Conservation (phyloP, 208 protist genomes). For the Leishmania guyanensis region DNA sequence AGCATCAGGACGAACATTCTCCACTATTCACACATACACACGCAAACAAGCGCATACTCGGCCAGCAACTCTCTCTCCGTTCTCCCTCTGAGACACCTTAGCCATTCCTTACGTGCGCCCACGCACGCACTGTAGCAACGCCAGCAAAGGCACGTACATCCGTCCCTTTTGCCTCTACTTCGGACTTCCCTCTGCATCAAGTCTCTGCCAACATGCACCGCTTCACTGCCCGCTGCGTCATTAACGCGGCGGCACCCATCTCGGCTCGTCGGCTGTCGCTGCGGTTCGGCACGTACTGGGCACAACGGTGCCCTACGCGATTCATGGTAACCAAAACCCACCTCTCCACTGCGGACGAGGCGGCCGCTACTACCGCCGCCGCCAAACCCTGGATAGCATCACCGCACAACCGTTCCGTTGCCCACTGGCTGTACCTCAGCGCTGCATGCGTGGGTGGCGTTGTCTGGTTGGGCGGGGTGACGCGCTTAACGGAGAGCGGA, state of each 20-base stretch:
- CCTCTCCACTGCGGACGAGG: constrained; percentile 11
- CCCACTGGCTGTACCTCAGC: constrained; percentile 88
- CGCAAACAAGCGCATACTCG: neutral
- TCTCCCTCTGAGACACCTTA: neutral
- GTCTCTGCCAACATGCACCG: constrained; percentile 20
- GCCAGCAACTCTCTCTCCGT: neutral
- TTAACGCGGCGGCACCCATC: constrained; percentile 8
- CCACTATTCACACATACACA: neutral
- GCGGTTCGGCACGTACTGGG: constrained; percentile 12
- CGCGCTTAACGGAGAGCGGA: constrained; percentile 94
- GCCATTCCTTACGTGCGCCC: neutral
- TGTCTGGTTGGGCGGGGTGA: constrained; percentile 94
- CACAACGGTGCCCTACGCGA: constrained; percentile 19
- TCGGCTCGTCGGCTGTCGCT: constrained; percentile 11
- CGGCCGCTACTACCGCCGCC: constrained; percentile 12
- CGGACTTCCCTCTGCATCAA: neutral
- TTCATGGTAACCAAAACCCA: constrained; percentile 11
- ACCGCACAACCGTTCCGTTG: constrained; percentile 67
- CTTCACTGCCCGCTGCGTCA: constrained; percentile 14
- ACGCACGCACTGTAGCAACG: neutral
- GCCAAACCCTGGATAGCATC: constrained; percentile 32
- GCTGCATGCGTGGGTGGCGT: constrained; percentile 89
- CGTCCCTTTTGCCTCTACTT: neutral
- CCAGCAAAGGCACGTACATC: neutral
- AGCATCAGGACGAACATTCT: neutral